A percentile compares a stretch with the other conserved stretches of the same genome.
These are phyloP conservation scores for Pythium chondricola DNA, from an alignment of 352 stramenopile genomes.

Conservation along the genomic window DNA sequence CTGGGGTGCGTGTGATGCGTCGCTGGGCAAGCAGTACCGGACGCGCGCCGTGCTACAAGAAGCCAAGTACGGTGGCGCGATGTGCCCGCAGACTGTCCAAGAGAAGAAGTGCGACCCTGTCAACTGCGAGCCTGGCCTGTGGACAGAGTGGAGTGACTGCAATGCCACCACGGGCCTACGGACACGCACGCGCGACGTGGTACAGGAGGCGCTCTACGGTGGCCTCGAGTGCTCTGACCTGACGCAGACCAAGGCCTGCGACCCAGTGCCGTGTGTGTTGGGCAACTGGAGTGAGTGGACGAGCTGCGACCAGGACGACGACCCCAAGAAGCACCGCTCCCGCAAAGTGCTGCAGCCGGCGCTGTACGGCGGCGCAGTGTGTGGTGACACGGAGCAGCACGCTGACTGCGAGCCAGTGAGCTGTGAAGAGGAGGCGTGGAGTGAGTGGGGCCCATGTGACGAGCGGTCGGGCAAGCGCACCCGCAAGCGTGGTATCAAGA, in stretches of 20 bases:
- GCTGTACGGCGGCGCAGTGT: slow-evolving; percentile 27
- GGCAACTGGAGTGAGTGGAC: slow-evolving; percentile 42
- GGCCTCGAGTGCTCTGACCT: slow-evolving; percentile 29
- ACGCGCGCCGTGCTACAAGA: neutral
- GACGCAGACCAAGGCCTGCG: slow-evolving; percentile 35
- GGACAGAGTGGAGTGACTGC: slow-evolving; percentile 37
- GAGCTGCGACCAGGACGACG: slow-evolving; percentile 37
- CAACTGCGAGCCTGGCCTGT: slow-evolving; percentile 32
- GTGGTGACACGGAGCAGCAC: slow-evolving; percentile 28
- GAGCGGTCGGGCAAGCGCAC: slow-evolving; percentile 29
- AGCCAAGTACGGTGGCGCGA: slow-evolving; percentile 5
- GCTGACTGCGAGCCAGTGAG: slow-evolving; percentile 34
- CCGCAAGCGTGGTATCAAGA: slow-evolving; percentile 23
- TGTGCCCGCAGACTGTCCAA: slow-evolving; percentile 10
- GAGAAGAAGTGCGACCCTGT: slow-evolving; percentile 40
- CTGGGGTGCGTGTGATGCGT: slow-evolving; percentile 10
- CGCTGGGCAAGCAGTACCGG: slow-evolving; percentile 10
- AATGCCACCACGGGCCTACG: slow-evolving; percentile 31
- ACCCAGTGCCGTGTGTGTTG: slow-evolving; percentile 35
- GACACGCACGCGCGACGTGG: slow-evolving; percentile 28
- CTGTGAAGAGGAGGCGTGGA: slow-evolving; percentile 33
- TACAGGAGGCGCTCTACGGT: slow-evolving; percentile 28
- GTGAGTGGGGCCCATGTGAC: slow-evolving; percentile 40
- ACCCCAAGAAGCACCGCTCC: slow-evolving; percentile 32
- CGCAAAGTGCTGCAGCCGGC: slow-evolving; percentile 21